Evolutionary conservation across 2,329 filamentous ascomycete genomes (phyloP).

Genomic region (Monosporascus ibericus): DNA sequence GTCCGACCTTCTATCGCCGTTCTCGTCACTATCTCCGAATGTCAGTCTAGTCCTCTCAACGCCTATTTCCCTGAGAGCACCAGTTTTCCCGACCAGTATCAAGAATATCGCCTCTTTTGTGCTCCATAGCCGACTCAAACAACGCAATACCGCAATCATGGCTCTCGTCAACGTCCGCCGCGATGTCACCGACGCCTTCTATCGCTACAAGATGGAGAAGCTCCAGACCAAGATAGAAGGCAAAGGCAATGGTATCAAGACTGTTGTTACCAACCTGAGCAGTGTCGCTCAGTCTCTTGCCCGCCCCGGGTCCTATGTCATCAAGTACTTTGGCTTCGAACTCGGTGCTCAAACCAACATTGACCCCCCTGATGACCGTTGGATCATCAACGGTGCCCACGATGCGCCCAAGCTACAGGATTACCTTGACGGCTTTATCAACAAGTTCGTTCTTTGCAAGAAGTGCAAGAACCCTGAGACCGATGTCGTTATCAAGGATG

Average conservation of each 20-base stretch:
- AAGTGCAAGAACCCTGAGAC: slow-evolving; percentile 99
- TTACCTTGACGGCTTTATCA: slow-evolving; percentile 96
- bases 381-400: slow-evolving; percentile 99
- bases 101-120: slow-evolving; percentile 8
- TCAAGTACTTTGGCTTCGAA: slow-evolving; percentile 99
- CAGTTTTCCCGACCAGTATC: slow-evolving; percentile 10
- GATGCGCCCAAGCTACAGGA: slow-evolving; percentile 94
- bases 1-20: slow-evolving; percentile 30
- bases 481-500: slow-evolving; percentile 90
- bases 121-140: slow-evolving; percentile 9
- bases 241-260: slow-evolving; percentile 99
- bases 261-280: slow-evolving; percentile 91
- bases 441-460: slow-evolving; percentile 98
- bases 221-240: slow-evolving; percentile 99
- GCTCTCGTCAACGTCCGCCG: slow-evolving; percentile 97
- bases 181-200: slow-evolving; percentile 97
- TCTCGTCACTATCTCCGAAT: slow-evolving; percentile 26
- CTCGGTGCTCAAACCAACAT: slow-evolving; percentile 98
- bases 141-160: slow-evolving; percentile 61
- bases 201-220: slow-evolving; percentile 99
- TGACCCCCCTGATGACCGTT: slow-evolving; percentile 93
- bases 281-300: slow-evolving; percentile 88
- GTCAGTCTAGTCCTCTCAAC: slow-evolving; percentile 18
- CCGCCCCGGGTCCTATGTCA: slow-evolving; percentile 88
- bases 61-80: slow-evolving; percentile 18